Conservation (phyloP, 2,329 filamentous ascomycete genomes). For the Pseudocercospora musae region DNA sequence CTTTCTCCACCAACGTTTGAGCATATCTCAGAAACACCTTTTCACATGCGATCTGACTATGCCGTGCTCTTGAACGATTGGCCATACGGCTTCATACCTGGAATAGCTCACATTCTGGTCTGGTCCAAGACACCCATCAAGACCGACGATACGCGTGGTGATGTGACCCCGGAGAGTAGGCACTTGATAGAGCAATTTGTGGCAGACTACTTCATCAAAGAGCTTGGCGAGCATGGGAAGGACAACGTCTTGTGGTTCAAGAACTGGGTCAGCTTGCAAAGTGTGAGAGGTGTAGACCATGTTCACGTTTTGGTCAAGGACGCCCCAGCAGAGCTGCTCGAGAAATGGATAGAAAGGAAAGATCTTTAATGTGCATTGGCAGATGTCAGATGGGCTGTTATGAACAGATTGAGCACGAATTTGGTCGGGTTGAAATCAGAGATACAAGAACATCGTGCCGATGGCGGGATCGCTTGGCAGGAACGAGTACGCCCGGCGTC, state of each 20-base stretch:
- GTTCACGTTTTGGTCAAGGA: conserved; percentile 54
- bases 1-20: conserved; percentile 36
- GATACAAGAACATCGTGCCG: neutral
- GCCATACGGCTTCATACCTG: conserved; percentile 57
- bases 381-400: neutral
- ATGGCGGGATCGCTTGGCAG: neutral
- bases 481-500: neutral
- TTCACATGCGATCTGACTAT: conserved; percentile 54
- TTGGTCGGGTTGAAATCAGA: neutral
- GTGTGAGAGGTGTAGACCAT: conserved; percentile 57
- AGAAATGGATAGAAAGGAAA: conserved; percentile 30
- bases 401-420: neutral
- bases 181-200: conserved; percentile 51
- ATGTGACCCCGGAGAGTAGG: conserved; percentile 51
- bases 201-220: conserved; percentile 47
- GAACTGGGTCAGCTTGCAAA: conserved; percentile 61
- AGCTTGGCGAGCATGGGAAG: conserved; percentile 33
- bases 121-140: conserved; percentile 55
- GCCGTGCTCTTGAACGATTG: conserved; percentile 60
- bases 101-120: conserved; percentile 56
- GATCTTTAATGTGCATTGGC: conserved; percentile 18
- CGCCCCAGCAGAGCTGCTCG: conserved; percentile 39
- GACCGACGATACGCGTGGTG: conserved; percentile 45
- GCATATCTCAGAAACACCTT: conserved; percentile 49
- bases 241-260: conserved; percentile 62